Conservation (phyloP, 495 filamentous ascomycete genomes). For the Aspergillus baeticus region DNA sequence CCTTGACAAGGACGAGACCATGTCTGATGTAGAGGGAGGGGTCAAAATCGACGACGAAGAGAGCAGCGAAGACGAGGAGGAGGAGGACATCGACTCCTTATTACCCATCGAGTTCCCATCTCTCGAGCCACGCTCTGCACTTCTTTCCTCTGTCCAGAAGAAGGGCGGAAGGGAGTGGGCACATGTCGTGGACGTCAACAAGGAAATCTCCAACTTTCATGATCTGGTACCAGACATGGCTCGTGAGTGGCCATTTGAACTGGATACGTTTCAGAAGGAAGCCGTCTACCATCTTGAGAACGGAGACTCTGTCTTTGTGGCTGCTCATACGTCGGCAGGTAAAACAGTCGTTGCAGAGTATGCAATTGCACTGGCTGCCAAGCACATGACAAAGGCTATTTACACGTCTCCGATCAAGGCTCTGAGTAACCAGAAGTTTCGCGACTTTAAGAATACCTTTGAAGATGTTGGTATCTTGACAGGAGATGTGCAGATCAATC, state of each 20-base stretch:
- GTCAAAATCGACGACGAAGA: constrained; percentile 51
- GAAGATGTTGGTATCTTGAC: constrained; percentile 97
- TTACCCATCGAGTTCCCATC: constrained; percentile 92
- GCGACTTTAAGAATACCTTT: constrained; percentile 85
- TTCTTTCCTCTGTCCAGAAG: constrained; percentile 69
- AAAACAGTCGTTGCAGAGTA: constrained; percentile 99
- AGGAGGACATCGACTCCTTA: constrained; percentile 88
- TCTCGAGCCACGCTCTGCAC: constrained; percentile 74
- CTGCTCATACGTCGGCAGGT: constrained; percentile 96
- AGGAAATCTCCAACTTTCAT: constrained; percentile 84
- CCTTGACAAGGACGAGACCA: constrained; percentile 32
- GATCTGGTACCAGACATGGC: constrained; percentile 97
- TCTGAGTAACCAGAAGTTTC: constrained; percentile 96
- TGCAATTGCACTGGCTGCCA: constrained; percentile 90
- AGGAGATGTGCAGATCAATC: constrained; percentile 96
- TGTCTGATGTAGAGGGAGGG: constrained; percentile 35
- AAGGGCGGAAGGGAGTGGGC: constrained; percentile 88
- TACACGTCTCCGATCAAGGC: constrained; percentile 99
- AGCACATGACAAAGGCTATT: constrained; percentile 99
- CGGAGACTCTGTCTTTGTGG: constrained; percentile 96
- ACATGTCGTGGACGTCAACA: constrained; percentile 93
- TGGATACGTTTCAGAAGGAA: constrained; percentile 98
- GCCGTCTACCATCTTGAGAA: constrained; percentile 96
- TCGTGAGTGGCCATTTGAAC: constrained; percentile 91
- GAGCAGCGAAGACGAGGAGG: constrained; percentile 37